Conservation (phyloP, 805 yeast species). For the Zygosaccharomyces gambellarensis region DNA sequence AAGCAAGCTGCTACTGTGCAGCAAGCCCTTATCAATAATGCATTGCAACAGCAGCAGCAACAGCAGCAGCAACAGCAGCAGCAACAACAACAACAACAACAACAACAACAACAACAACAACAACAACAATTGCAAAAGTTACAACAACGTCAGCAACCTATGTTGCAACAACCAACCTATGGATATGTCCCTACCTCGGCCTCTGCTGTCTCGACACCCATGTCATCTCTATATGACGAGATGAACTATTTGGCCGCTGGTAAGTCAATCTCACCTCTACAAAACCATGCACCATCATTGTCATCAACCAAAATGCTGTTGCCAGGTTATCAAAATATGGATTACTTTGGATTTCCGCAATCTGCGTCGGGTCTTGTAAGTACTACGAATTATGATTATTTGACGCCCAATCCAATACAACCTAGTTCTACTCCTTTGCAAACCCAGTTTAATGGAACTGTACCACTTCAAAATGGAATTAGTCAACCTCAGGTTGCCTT, state of each 20-base stretch:
- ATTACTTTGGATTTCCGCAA: constrained; percentile 6
- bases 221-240: constrained; percentile 3
- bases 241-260: constrained; percentile 1
- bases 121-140: constrained; percentile 10
- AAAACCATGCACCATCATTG: neutral
- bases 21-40: constrained; percentile 13
- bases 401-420: neutral
- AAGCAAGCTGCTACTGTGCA: constrained; percentile 22
- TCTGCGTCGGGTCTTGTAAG: constrained; percentile 12
- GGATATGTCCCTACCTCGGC: constrained; percentile 10
- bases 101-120: constrained; percentile 6
- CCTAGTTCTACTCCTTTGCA: neutral
- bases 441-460: neutral
- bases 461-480: neutral
- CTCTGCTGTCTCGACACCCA: constrained; percentile 4
- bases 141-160: constrained; percentile 17
- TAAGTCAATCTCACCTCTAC: constrained; percentile 2
- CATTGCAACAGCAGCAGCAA: constrained; percentile 31
- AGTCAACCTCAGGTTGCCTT: constrained; percentile 11
- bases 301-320: constrained; percentile 6
- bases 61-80: constrained; percentile 16
- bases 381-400: constrained; percentile 1
- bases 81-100: constrained; percentile 12
- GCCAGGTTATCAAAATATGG: constrained; percentile 13
- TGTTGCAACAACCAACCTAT: constrained; percentile 15